phyloP scores from a whole-genome alignment of 176 grass and related monocot genomes.

The Eleusine coracana region DNA sequence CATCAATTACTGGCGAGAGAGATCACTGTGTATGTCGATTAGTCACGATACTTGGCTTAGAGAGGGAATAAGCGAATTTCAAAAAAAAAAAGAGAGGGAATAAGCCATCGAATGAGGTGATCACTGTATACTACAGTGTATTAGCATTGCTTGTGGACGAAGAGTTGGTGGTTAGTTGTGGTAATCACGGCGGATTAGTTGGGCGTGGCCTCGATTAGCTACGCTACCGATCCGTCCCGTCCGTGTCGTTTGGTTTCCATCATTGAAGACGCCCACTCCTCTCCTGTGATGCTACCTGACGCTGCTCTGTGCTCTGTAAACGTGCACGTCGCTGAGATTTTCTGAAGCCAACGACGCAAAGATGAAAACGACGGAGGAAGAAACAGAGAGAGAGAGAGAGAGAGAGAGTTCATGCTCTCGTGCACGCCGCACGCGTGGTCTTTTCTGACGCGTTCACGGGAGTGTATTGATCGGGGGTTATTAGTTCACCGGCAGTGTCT shows the following conservation, averaged over 20 bases:
- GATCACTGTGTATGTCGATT: not conserved
- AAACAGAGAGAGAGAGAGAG: not conserved
- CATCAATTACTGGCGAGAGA: not conserved
- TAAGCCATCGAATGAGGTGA: not conserved
- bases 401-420: no score
- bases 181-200: constrained; percentile 29
- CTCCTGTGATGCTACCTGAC: not conserved
- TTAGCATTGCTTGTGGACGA: constrained; percentile 30
- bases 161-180: constrained; percentile 26
- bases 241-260: not conserved
- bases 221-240: not conserved
- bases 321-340: no score
- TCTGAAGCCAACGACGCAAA: no score
- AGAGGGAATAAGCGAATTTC: not conserved
- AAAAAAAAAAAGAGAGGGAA: no score
- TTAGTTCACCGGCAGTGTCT: no score
- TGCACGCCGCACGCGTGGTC: not conserved
- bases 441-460: constrained; percentile 11
- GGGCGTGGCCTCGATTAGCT: not conserved
- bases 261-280: constrained; percentile 19
- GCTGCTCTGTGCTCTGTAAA: not conserved
- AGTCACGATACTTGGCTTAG: not conserved
- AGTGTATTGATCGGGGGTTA: not conserved
- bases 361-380: not conserved
- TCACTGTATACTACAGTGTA: not conserved